Percentiles rank a stretch among this genome's conserved stretches.
phyloP scores from a whole-genome alignment of 768 basidiomycete species.

The Albatrellus ellisii region DNA sequence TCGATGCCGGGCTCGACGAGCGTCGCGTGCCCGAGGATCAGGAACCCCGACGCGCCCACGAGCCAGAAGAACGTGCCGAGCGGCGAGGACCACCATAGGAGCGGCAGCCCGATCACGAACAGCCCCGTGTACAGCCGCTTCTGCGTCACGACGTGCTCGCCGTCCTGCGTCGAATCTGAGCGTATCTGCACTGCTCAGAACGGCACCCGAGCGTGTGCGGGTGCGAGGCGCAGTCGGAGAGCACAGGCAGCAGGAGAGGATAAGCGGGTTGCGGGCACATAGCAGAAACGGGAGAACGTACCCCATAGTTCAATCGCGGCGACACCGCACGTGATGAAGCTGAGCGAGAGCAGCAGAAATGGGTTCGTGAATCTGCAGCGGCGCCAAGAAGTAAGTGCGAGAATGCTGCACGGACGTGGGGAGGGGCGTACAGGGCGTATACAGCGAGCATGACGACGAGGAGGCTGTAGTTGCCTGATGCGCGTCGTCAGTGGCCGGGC shows the following conservation, averaged over 20 bases:
- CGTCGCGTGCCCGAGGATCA: conserved; percentile 79
- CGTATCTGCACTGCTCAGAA: too few relatives aligned
- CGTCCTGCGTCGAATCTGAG: conserved; percentile 75
- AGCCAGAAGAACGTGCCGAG: conserved; percentile 88
- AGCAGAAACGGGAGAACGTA: conserved; percentile 24
- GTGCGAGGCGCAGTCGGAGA: too few relatives aligned
- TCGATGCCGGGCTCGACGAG: conserved; percentile 92
- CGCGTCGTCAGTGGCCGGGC: not conserved
- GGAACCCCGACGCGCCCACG: conserved; percentile 71
- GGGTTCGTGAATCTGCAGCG: conserved; percentile 59
- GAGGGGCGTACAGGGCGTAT: conserved; percentile 63
- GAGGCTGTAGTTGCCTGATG: conserved; percentile 74
- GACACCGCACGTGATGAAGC: conserved; percentile 88
- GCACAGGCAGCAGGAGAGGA: not conserved
- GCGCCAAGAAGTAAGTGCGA: not conserved
- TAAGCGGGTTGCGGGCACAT: not conserved
- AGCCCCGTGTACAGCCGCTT: conserved; percentile 80
- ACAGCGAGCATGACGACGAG: conserved; percentile 68
- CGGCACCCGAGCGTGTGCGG: too few relatives aligned
- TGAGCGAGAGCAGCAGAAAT: conserved; percentile 70
- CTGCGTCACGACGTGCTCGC: conserved; percentile 74
- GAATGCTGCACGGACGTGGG: not conserved
- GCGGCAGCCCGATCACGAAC: conserved; percentile 84
- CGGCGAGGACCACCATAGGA: conserved; percentile 70
- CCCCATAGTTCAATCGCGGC: conserved; percentile 81